These are phyloP conservation scores for Lactarius psammicola DNA, from an alignment of 768 basidiomycete species.

Conservation along the genomic window DNA sequence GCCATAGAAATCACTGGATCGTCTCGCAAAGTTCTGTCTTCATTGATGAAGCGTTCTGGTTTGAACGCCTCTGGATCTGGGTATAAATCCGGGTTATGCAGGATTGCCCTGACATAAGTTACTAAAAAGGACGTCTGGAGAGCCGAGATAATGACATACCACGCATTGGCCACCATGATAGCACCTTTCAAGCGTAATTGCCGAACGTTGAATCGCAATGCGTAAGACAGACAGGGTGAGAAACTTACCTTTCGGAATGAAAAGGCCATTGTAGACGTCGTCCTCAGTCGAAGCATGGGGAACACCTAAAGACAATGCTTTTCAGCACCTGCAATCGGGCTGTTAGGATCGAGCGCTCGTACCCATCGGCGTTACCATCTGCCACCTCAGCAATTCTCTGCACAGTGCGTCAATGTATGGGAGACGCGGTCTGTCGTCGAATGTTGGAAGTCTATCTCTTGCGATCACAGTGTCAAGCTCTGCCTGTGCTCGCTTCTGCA, in stretches of 20 bases:
- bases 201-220: background rate
- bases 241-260: slow-evolving; percentile 20
- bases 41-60: slow-evolving; percentile 25
- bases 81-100: slow-evolving; percentile 17
- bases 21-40: slow-evolving; percentile 19
- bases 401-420: slow-evolving; percentile 34
- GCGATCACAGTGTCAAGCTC: slow-evolving; percentile 34
- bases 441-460: slow-evolving; percentile 32
- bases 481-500: slow-evolving; percentile 31
- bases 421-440: slow-evolving; percentile 31
- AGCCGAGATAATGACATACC: background rate
- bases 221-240: too few relatives aligned
- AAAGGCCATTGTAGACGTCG: slow-evolving; percentile 14
- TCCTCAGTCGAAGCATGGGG: slow-evolving; percentile 10
- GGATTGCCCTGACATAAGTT: slow-evolving; percentile 13
- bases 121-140: background rate
- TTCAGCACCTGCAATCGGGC: background rate
- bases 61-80: slow-evolving; percentile 26
- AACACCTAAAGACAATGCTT: background rate
- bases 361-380: slow-evolving; percentile 21
- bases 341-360: background rate
- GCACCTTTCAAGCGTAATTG: background rate
- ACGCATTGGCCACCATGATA: slow-evolving; percentile 13
- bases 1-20: slow-evolving; percentile 7
- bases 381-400: slow-evolving; percentile 34